Base-by-base conservation (phyloP, 1,139 yeast species). In the Candida neerlandica region DNA sequence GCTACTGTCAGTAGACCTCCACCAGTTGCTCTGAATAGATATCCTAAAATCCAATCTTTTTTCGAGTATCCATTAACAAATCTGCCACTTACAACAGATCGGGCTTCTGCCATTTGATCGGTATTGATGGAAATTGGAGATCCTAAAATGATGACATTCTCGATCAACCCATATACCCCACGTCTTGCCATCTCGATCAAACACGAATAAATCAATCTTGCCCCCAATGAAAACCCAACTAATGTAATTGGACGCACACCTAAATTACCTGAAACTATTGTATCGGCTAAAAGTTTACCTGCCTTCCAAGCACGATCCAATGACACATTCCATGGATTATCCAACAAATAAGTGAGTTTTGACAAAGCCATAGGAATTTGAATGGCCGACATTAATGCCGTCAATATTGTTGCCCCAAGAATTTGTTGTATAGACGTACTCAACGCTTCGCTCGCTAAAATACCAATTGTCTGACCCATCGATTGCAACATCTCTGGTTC, bases 291-390 rank as follows among this genome's bases (percentile, higher is more conserved):
- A 44, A 95, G 84, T 53, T 85, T 75, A 2, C 99, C 99, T 0
- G 98, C 96, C 45, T 92, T 81, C 97, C 98, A 92, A 0, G 99
- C 99, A 54, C 99, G 79, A 66, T 94, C 98, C 52, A 95, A 73
- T 0, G 99, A 92, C 4, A 94, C 98, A 62, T 86, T 92, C 99
- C 99, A 95, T 0, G 99, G 99, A 61, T 95, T 95, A 64, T 95
- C 99, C 35, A 95, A 77, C 41, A 95, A 70, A 60, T 95, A 95
- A 0, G 97, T 87, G 37, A 95, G 73, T 62, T 95, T 95, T 0
- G 97, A 84, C 42, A 95, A 75, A 53, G 89, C 86, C 91, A 95
- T 85, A 0, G 99, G 99, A 53, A 89, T 74, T 65, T 94, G 98
- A 47, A 95, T 78, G 1, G 98, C 95, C n/a, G 97, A 82, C 96